Evolutionary conservation across 2,329 filamentous ascomycete species (phyloP).

Genomic region (Hypoxylon sp.): DNA sequence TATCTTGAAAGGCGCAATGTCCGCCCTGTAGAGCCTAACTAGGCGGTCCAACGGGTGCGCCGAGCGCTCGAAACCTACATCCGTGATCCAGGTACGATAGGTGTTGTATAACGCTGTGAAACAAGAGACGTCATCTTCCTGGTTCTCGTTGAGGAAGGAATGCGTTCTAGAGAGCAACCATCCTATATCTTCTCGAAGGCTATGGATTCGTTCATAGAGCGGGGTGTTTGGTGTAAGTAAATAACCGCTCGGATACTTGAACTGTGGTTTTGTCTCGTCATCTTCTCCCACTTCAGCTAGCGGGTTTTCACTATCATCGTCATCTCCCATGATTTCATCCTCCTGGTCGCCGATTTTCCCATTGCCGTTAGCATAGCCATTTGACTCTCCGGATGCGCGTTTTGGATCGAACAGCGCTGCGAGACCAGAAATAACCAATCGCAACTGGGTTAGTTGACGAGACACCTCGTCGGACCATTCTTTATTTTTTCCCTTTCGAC

Average conservation of each 20-base stretch:
- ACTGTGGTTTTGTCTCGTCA: slow-evolving; percentile 86
- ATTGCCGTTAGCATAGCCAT: slow-evolving; percentile 59
- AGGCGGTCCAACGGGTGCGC: slow-evolving; percentile 93
- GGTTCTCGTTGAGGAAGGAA: slow-evolving; percentile 82
- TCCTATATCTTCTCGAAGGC: slow-evolving; percentile 84
- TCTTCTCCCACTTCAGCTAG: slow-evolving; percentile 79
- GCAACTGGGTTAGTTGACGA: slow-evolving; percentile 86
- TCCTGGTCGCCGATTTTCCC: slow-evolving; percentile 58
- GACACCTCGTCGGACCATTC: slow-evolving; percentile 99
- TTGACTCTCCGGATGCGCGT: slow-evolving; percentile 71
- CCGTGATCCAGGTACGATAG: slow-evolving; percentile 96
- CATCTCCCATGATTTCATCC: slow-evolving; percentile 68
- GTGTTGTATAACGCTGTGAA: slow-evolving; percentile 94
- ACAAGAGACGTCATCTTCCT: slow-evolving; percentile 95
- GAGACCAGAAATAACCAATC: slow-evolving; percentile 91
- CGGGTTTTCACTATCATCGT: slow-evolving; percentile 69
- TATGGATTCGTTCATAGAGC: slow-evolving; percentile 83
- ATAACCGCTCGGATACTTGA: slow-evolving; percentile 91
- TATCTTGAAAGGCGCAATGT: slow-evolving; percentile 94
- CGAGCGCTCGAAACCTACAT: slow-evolving; percentile 95
- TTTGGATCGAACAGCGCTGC: slow-evolving; percentile 90
- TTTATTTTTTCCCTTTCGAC: slow-evolving; percentile 94
- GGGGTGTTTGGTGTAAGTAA: slow-evolving; percentile 73
- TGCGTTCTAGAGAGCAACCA: slow-evolving; percentile 87
- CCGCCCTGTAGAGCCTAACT: slow-evolving; percentile 84